Conservation (phyloP, 352 stramenopile genomes). For the Globisporangium nagaii region DNA sequence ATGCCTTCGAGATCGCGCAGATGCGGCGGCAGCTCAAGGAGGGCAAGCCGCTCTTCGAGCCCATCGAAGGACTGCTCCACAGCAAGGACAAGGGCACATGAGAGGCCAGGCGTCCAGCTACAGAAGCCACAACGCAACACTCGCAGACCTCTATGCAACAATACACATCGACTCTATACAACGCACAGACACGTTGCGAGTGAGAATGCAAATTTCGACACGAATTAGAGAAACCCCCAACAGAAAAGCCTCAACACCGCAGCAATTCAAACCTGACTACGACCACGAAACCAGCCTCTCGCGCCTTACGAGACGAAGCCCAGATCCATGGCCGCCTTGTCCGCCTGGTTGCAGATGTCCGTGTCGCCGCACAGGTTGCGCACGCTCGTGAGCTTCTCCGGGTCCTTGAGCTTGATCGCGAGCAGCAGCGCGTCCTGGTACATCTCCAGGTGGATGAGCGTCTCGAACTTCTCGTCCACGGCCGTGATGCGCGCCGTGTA, state of each 20-base stretch:
- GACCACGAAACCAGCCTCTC: not conserved
- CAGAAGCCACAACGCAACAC: not conserved
- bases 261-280: conserved; percentile 7
- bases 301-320: conserved; percentile 61
- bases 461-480: conserved; percentile 85
- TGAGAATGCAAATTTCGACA: not conserved
- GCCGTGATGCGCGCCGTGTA: conserved; percentile 80
- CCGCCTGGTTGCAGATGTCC: conserved; percentile 68
- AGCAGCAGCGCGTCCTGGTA: conserved; percentile 75
- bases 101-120: not conserved
- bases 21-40: conserved; percentile 4
- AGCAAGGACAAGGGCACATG: conserved; percentile 1
- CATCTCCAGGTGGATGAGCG: conserved; percentile 81
- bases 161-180: not conserved
- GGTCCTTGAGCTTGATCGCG: conserved; percentile 83
- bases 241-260: not conserved
- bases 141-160: not conserved
- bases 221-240: not conserved
- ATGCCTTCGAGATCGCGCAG: conserved; percentile 6
- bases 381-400: conserved; percentile 82
- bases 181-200: not conserved
- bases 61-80: not conserved
- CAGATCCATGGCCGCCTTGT: conserved; percentile 76
- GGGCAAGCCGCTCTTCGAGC: not conserved
- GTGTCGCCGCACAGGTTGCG: conserved; percentile 72